Evolutionary conservation across 768 basidiomycete genomes (phyloP), one percentile per base, ranked within the genome.

Genomic region (Leccinellum rugosiceps): DNA sequence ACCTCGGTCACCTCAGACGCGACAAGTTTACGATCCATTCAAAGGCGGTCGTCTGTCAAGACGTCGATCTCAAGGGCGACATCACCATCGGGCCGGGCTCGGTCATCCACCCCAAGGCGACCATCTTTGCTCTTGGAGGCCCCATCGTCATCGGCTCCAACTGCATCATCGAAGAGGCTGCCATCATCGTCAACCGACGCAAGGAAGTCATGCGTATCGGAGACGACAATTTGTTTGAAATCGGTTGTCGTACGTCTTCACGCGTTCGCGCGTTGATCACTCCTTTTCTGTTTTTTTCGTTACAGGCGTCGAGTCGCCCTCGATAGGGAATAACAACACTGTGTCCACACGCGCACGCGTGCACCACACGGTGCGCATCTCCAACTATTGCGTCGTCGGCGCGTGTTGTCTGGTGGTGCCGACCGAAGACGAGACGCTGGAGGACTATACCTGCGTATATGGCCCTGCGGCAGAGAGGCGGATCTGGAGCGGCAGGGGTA

Each of bases 181-280:
- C 84, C 6, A 87, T 97, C 64, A 84, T 99, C 60, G 88, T 97
- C 52, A 98, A 98, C 72, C 80, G 92, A 84, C 89, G 58, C 53
- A 93, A 90, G 65, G 90, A 93, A 67, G 83, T 88, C 34, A 92
- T 98, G 93, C 84, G 87, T 19, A 93, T 99, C 49, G 96, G 96
- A 6, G 87, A 96, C 70, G 86, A 91, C 59, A 98, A 98, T 71
- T 77, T 94, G 57, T 96, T 99, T 66, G 93, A 97, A 75, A 92
- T 97, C 53, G 92, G 90, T 21, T 92, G 88, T 72, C 88, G 96
- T 96, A 67, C 60, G 91, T 85, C 17, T 4, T 9, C 15, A 32
- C 17, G 15, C 14, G 8, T 17, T 13, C 23, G n/a, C 26, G 4
- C 11, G 28, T 49, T 52, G 19, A 34, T 32, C 19, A n/a, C 14